Evolutionary conservation across 768 basidiomycete genomes (phyloP).

Genomic region (Boletus subparvulus): DNA sequence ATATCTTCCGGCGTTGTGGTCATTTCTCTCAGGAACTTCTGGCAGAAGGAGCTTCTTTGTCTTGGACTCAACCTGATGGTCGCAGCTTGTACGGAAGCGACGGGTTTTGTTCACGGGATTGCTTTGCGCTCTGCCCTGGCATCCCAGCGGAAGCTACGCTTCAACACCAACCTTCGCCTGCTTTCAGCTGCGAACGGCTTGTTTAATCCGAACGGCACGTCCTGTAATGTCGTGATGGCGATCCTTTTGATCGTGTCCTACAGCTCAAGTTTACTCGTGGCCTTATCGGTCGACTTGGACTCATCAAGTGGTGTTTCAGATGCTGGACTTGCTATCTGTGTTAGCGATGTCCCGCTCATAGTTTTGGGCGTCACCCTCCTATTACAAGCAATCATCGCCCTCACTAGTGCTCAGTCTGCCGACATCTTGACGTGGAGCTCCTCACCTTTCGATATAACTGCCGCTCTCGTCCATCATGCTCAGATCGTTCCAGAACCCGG

Average conservation of each 20-base stretch:
- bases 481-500: conserved; percentile 18
- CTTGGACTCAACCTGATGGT: conserved; percentile 30
- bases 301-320: conserved; percentile 12
- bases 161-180: conserved; percentile 32
- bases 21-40: conserved; percentile 8
- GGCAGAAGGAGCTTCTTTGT: conserved; percentile 22
- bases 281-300: conserved; percentile 13
- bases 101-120: conserved; percentile 28
- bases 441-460: conserved; percentile 30
- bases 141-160: conserved; percentile 23
- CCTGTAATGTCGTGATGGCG: conserved; percentile 24
- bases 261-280: conserved; percentile 26
- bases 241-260: conserved; percentile 32
- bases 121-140: conserved; percentile 29
- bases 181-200: conserved; percentile 21
- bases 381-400: conserved; percentile 25
- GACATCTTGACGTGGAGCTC: conserved; percentile 35
- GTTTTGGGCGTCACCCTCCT: conserved; percentile 26
- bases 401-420: conserved; percentile 20
- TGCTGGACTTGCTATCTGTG: conserved; percentile 10
- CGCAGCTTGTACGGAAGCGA: conserved; percentile 29
- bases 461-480: conserved; percentile 30
- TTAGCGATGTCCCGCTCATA: conserved; percentile 28
- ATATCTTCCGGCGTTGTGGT: conserved; percentile 28
- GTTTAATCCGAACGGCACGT: conserved; percentile 25